Evolutionary conservation across 2,329 filamentous ascomycete species (phyloP).

Genomic region (Alternaria infectoria): DNA sequence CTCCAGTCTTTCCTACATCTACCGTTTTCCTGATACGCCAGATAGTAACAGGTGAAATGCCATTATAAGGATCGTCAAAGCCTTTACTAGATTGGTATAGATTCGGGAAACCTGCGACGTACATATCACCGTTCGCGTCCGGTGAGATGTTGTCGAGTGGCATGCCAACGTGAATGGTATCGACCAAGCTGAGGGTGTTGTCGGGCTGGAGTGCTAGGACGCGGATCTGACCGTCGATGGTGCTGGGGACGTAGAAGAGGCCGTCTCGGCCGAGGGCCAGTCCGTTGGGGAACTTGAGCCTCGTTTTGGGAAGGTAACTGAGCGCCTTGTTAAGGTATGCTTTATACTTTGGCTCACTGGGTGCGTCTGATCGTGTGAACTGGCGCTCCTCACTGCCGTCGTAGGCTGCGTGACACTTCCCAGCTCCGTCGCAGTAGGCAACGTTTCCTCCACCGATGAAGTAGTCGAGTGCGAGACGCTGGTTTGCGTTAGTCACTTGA

Average conservation of each 20-base stretch:
- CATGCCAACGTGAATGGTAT: conserved; percentile 32
- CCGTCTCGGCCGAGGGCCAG: conserved; percentile 29
- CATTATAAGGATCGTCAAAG: conserved; percentile 21
- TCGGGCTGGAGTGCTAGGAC: conserved; percentile 25
- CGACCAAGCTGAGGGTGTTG: conserved; percentile 25
- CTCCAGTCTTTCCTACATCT: not conserved
- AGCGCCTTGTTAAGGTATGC: conserved; percentile 4
- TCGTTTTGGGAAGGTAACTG: conserved; percentile 16
- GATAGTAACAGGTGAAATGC: conserved; percentile 23
- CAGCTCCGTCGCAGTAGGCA: conserved; percentile 26
- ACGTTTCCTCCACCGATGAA: conserved; percentile 39
- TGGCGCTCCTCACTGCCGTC: conserved; percentile 14
- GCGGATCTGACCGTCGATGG: conserved; percentile 31
- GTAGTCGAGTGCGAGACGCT: conserved; percentile 29
- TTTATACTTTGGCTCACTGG: conserved; percentile 6
- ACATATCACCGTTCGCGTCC: conserved; percentile 35
- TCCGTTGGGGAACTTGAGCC: conserved; percentile 41
- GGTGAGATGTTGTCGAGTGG: conserved; percentile 37
- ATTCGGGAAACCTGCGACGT: conserved; percentile 29
- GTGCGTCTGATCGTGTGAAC: not conserved
- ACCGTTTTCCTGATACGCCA: conserved; percentile 28
- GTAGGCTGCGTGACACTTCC: conserved; percentile 26
- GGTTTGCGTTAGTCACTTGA: not conserved
- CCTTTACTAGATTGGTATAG: conserved; percentile 11
- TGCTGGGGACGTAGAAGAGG: conserved; percentile 36